A percentile compares a stretch with the other conserved stretches of the same genome.
phyloP scores from a whole-genome alignment of 345 rosid genomes.

The Eucalyptus cloeziana region DNA sequence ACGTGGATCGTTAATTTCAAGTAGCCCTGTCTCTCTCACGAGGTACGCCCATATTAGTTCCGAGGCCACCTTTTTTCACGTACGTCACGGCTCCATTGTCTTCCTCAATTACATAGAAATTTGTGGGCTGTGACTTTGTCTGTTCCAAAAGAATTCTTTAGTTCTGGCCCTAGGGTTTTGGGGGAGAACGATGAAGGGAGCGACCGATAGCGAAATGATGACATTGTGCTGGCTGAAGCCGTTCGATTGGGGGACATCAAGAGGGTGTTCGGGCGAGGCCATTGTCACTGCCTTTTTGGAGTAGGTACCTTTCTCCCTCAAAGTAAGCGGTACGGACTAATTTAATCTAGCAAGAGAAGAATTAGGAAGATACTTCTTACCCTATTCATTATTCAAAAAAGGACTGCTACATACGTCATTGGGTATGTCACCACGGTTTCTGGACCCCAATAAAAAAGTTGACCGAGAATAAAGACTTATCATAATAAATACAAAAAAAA shows the following conservation, averaged over 20 bases:
- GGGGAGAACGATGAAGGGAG: neutral
- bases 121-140: no score
- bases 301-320: neutral
- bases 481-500: neutral
- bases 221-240: neutral
- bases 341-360: neutral
- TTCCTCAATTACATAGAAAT: neutral
- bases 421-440: neutral
- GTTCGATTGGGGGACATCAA: neutral
- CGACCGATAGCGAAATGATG: neutral
- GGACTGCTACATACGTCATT: neutral
- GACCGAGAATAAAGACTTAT: neutral
- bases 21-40: neutral
- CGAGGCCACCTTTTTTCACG: neutral
- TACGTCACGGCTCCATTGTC: neutral
- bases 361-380: neutral
- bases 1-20: conserved; percentile 19
- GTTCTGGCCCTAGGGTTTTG: neutral
- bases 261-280: neutral
- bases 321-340: neutral
- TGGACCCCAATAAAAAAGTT: neutral
- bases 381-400: neutral
- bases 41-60: neutral
- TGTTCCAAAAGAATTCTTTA: neutral
- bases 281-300: neutral